These are phyloP conservation scores for Coccomyxa subellipsoidea DNA, from an alignment of 163 green algal genomes.

Conservation along the genomic window DNA sequence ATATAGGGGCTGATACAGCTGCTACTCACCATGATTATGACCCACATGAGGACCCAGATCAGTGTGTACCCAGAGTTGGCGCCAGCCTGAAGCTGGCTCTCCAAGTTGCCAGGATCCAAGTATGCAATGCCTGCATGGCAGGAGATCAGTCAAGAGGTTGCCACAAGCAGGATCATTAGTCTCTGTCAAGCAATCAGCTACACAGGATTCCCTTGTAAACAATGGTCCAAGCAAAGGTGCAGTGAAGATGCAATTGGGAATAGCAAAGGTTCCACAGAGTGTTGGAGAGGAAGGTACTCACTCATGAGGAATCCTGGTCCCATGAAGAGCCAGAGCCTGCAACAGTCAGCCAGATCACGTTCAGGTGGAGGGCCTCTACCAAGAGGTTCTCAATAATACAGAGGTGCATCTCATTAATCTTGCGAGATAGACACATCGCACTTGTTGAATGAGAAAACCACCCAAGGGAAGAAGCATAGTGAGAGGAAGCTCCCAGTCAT, in stretches of 20 bases:
- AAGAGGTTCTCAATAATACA: too few species aligned
- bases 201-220: too few species aligned
- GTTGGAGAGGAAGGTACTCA: neutral
- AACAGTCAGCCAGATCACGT: too few species aligned
- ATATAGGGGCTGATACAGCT: too few species aligned
- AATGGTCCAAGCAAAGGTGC: neutral
- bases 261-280: neutral
- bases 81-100: conserved; percentile 85
- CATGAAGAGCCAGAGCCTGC: conserved; percentile 38
- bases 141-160: neutral
- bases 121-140: neutral
- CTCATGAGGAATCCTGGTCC: conserved; percentile 80
- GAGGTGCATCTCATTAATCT: too few species aligned
- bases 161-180: too few species aligned
- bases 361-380: too few species aligned
- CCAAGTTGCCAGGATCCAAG: conserved; percentile 88
- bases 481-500: too few species aligned
- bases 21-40: conserved; percentile 65
- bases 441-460: too few species aligned
- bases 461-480: too few species aligned
- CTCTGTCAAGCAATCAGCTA: too few species aligned
- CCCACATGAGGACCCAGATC: conserved; percentile 84
- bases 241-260: neutral
- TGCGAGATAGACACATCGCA: too few species aligned
- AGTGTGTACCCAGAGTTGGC: conserved; percentile 74